Evolutionary conservation across 2,329 filamentous ascomycete genomes (phyloP).

Genomic region (Microsporum ferrugineum): DNA sequence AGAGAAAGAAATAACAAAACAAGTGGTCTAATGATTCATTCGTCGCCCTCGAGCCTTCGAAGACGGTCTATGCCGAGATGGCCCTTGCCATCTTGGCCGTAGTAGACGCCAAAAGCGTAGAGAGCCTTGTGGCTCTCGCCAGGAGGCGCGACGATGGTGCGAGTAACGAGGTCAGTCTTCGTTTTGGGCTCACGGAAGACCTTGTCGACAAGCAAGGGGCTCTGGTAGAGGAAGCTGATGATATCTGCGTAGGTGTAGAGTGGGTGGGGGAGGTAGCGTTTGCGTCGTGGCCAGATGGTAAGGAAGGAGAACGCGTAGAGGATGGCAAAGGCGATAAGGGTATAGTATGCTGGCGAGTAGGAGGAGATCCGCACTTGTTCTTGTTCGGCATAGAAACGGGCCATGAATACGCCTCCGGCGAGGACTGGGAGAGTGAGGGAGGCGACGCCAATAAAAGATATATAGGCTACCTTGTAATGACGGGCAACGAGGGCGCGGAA

Average conservation of each 20-base stretch:
- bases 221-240: slow-evolving; percentile 64
- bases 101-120: slow-evolving; percentile 48
- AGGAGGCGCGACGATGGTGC: slow-evolving; percentile 48
- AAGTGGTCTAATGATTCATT: slow-evolving; percentile 18
- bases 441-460: slow-evolving; percentile 44
- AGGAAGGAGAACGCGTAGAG: slow-evolving; percentile 57
- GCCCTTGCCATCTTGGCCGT: slow-evolving; percentile 48
- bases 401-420: slow-evolving; percentile 51
- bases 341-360: slow-evolving; percentile 59
- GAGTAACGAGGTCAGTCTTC: slow-evolving; percentile 56
- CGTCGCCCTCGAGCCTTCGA: slow-evolving; percentile 30
- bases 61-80: slow-evolving; percentile 50
- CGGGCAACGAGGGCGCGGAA: slow-evolving; percentile 42
- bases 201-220: slow-evolving; percentile 58
- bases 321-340: slow-evolving; percentile 59
- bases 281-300: slow-evolving; percentile 50
- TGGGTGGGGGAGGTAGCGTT: slow-evolving; percentile 58
- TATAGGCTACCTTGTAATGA: slow-evolving; percentile 48
- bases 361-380: slow-evolving; percentile 52
- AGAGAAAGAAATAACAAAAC: too few species aligned
- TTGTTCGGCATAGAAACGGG: slow-evolving; percentile 42
- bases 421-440: slow-evolving; percentile 47
- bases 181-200: slow-evolving; percentile 58
- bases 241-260: slow-evolving; percentile 64
- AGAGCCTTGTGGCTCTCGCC: slow-evolving; percentile 29